Conservation (phyloP, 2,329 filamentous ascomycete genomes). For the Exophiala oligosperma region DNA sequence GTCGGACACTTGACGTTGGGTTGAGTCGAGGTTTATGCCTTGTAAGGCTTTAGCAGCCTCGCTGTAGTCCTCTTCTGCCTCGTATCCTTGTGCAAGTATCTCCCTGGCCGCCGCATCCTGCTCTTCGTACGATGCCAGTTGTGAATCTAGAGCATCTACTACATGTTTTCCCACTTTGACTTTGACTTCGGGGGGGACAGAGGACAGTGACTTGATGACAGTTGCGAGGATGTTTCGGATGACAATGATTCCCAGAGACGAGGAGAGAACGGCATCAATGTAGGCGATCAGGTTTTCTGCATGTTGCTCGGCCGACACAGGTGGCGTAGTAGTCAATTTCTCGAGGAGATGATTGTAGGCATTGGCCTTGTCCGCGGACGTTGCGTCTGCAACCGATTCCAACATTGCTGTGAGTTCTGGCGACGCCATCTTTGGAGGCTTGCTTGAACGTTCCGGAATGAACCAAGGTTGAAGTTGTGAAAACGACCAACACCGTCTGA, state of each 20-base stretch:
- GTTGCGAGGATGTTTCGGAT: constrained; percentile 68
- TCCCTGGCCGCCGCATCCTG: constrained; percentile 78
- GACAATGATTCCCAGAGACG: constrained; percentile 73
- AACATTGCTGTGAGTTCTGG: constrained; percentile 51
- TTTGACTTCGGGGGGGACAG: constrained; percentile 60
- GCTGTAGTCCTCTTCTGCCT: constrained; percentile 76
- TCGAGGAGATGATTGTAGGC: constrained; percentile 60
- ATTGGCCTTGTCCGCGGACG: constrained; percentile 51
- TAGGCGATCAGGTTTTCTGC: constrained; percentile 46
- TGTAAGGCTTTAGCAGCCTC: constrained; percentile 76
- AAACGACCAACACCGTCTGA: neutral
- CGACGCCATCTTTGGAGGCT: constrained; percentile 46
- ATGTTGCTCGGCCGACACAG: constrained; percentile 36
- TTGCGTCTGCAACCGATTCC: constrained; percentile 44
- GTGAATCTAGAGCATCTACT: constrained; percentile 65
- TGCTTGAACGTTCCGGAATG: neutral
- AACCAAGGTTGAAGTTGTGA: neutral
- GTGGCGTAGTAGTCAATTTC: constrained; percentile 51
- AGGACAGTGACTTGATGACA: constrained; percentile 65
- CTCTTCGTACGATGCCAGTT: constrained; percentile 76
- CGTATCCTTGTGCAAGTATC: constrained; percentile 79
- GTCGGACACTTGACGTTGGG: constrained; percentile 79
- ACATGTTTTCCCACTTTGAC: constrained; percentile 75
- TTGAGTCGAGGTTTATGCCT: constrained; percentile 83
- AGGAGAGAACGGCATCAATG: constrained; percentile 67